These are phyloP conservation scores for Trichoderma sp. DNA, from an alignment of 2,329 filamentous ascomycete species.

Conservation along the genomic window DNA sequence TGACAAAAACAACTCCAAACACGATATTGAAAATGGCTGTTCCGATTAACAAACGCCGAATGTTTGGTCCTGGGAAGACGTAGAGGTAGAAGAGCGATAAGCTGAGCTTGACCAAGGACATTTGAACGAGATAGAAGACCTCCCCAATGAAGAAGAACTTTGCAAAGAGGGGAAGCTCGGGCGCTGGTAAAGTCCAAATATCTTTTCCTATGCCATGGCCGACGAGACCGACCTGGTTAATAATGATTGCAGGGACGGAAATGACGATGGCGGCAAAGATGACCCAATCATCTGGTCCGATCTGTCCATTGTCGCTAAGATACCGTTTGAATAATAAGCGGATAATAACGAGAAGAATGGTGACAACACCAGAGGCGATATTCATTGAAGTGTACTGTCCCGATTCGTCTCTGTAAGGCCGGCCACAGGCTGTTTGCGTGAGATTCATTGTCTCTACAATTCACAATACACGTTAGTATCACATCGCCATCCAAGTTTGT, in stretches of 20 bases:
- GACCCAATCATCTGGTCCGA: conserved; percentile 36
- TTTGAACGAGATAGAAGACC: conserved; percentile 42
- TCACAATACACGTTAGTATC: neutral
- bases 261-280: conserved; percentile 29
- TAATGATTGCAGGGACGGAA: conserved; percentile 26
- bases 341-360: conserved; percentile 23
- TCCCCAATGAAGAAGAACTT: conserved; percentile 37
- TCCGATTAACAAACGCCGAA: conserved; percentile 36
- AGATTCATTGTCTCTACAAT: conserved; percentile 13
- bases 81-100: conserved; percentile 46
- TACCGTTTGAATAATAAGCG: conserved; percentile 29
- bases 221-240: conserved; percentile 29
- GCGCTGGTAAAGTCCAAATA: conserved; percentile 35
- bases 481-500: neutral
- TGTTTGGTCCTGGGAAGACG: conserved; percentile 39
- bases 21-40: conserved; percentile 36
- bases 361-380: conserved; percentile 26
- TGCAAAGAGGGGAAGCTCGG: conserved; percentile 30
- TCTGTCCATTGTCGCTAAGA: conserved; percentile 33
- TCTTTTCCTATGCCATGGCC: conserved; percentile 36
- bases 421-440: conserved; percentile 1
- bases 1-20: conserved; percentile 35
- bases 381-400: conserved; percentile 12
- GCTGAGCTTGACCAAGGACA: conserved; percentile 43
- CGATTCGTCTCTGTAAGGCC: neutral